A percentile compares a stretch with the other conserved stretches of the same genome.
Conservation (phyloP, 2,329 filamentous ascomycete species). For the Aspergillus unguis region DNA sequence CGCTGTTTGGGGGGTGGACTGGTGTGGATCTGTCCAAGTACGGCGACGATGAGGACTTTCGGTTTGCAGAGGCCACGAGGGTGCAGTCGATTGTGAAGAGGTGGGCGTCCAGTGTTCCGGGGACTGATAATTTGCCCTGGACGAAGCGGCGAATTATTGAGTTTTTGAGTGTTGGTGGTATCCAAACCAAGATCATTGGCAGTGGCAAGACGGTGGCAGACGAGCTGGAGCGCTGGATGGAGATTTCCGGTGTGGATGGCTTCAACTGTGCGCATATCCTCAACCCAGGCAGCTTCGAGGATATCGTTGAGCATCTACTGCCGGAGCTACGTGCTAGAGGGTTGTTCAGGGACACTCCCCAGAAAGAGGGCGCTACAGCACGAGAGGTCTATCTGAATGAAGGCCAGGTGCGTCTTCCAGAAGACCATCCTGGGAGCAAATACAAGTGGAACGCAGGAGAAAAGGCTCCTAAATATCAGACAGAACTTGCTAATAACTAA, state of each 20-base stretch:
- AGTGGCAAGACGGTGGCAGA: conserved; percentile 37
- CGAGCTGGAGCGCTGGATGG: conserved; percentile 37
- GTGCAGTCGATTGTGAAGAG: conserved; percentile 46
- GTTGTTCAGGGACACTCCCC: conserved; percentile 39
- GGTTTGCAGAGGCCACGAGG: conserved; percentile 40
- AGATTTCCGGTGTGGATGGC: conserved; percentile 34
- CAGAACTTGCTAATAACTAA: not conserved
- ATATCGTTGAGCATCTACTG: conserved; percentile 31
- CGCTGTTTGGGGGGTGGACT: conserved; percentile 48
- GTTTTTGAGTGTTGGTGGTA: conserved; percentile 34
- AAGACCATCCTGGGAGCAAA: conserved; percentile 36
- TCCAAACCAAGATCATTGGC: conserved; percentile 36
- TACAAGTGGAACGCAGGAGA: conserved; percentile 37
- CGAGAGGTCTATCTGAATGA: conserved; percentile 39
- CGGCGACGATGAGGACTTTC: conserved; percentile 46
- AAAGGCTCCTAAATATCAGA: conserved; percentile 29
- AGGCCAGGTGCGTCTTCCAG: conserved; percentile 29
- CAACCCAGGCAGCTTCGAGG: conserved; percentile 36
- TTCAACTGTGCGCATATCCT: conserved; percentile 37
- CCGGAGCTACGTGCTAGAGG: conserved; percentile 35
- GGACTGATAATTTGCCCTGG: conserved; percentile 39
- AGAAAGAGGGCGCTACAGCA: conserved; percentile 36
- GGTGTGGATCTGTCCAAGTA: conserved; percentile 45
- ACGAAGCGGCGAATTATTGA: conserved; percentile 36
- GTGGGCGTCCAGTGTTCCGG: conserved; percentile 45